Evolutionary conservation across 192 early-diverging fungal species (phyloP).

Genomic region (Podila minutissima): DNA sequence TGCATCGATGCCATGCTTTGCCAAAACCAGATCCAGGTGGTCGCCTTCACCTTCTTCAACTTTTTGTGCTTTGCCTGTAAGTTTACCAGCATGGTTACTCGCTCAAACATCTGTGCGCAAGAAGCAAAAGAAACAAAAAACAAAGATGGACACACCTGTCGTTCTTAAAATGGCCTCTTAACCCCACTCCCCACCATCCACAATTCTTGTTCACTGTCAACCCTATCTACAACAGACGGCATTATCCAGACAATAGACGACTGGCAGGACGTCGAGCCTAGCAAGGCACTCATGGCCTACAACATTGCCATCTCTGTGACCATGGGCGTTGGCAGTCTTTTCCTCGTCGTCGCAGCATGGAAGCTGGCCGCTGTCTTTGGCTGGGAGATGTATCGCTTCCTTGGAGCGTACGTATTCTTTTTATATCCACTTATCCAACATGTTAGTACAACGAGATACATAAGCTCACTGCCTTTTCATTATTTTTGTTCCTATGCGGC

Average conservation of each 20-base stretch:
- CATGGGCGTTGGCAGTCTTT: conserved; percentile 31
- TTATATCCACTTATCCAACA: not conserved
- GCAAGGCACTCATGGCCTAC: conserved; percentile 9
- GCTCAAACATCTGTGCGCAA: not conserved
- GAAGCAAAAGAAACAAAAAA: not conserved
- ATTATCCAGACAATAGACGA: conserved; percentile 38
- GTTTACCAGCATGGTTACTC: conserved; percentile 3
- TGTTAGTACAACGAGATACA: not conserved
- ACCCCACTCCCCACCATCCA: not conserved
- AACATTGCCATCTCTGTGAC: conserved; percentile 40
- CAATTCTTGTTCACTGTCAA: not conserved
- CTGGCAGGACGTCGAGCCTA: conserved; percentile 11
- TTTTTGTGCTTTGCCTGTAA: conserved; percentile 63
- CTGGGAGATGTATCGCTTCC: conserved; percentile 49
- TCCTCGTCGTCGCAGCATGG: conserved; percentile 21
- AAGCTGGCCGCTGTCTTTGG: conserved; percentile 43
- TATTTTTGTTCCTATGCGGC: not conserved
- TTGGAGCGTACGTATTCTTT: conserved; percentile 38
- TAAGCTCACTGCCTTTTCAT: not conserved
- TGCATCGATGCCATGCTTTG: conserved; percentile 49
- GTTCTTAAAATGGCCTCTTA: conserved; percentile 18
- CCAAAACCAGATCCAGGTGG: conserved; percentile 49
- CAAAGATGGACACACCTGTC: not conserved
- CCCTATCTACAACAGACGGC: conserved; percentile 8
- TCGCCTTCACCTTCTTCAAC: conserved; percentile 68